phyloP scores from a whole-genome alignment of 768 basidiomycete species.

The Butyriboletus loyo region DNA sequence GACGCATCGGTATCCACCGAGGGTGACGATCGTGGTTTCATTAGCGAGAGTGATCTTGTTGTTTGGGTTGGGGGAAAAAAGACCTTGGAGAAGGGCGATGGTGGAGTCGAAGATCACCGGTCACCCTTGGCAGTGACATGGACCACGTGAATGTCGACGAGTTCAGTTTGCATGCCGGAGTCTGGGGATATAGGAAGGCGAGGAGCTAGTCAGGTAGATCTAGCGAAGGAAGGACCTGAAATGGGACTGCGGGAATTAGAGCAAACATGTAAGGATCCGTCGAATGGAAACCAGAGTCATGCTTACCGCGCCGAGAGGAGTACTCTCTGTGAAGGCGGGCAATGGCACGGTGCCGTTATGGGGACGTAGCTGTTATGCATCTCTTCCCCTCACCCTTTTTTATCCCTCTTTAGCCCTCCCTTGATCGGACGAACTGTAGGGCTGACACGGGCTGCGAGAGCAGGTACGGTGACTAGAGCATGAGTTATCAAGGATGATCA shows the following conservation, averaged over 20 bases:
- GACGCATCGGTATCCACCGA: conserved; percentile 84
- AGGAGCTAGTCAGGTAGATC: conserved; percentile 63
- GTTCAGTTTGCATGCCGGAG: conserved; percentile 59
- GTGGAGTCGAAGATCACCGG: conserved; percentile 83
- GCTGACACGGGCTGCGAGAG: no score
- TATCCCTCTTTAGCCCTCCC: no score
- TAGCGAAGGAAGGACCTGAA: conserved; percentile 62
- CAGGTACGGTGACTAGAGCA: no score
- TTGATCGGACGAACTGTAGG: no score
- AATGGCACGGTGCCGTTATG: no score
- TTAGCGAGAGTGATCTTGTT: conserved; percentile 80
- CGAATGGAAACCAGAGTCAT: background rate
- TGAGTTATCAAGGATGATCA: no score
- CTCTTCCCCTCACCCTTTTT: no score
- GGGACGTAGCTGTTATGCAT: no score
- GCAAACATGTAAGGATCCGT: background rate
- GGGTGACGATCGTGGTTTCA: conserved; percentile 62
- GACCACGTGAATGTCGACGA: conserved; percentile 72
- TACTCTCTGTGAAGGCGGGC: conserved; percentile 61
- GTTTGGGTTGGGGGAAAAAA: conserved; percentile 75
- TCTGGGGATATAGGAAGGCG: conserved; percentile 67
- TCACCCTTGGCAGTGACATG: conserved; percentile 80
- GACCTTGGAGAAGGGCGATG: conserved; percentile 79
- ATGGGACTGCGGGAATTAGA: conserved; percentile 42
- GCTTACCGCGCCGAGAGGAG: conserved; percentile 70